Base-by-base conservation (phyloP, 2,329 filamentous ascomycete species). In the Botryotinia narcissicola region DNA sequence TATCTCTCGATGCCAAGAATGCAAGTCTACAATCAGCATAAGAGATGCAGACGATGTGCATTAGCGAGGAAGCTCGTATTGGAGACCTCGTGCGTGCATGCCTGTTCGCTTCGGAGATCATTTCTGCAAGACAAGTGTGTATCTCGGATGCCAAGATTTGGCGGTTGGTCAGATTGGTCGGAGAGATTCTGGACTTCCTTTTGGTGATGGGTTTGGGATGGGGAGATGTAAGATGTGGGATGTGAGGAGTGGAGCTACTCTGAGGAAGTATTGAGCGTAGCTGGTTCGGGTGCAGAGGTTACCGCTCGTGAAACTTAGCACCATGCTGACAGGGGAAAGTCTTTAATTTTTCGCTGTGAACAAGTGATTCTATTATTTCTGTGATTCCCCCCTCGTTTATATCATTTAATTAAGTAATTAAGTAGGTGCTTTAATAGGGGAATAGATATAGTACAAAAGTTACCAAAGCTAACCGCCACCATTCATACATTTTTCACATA, bases 1-100 rank as follows among this genome's bases (percentile, higher is more conserved):
- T 16, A 42, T 44, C 37, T 16, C 16, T 44, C 48, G 37, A 32
- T 60, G 51, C 51, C 51, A 70, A 70, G 51, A 42, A 60, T 44
- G 37, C n/a, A 60, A 54, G 67, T 35, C 67, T 70, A 25, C 37
- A 42, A 40, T 42, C 25, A 40, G 40, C 37, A 59, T 70, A 42
- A 25, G 22, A 25, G n/a, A n/a, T 42, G 42, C 54, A 70, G 51
- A 60, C 37, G 67, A 60, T 40, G 37, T 70, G 67, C 67, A 60
- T 70, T 44, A 57, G 66, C 48, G 66, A 37, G 48, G 5, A 44
- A 44, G n/a, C n/a, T 44, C n/a, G 67, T 67, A 48, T 67, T 48
- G 42, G 40, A 20, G 42, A 32, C 12, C 5, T 6, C 2, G 6
- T 60, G 29, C 18, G 22, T 35, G 57, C 57, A 8, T 32, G n/a